These are phyloP conservation scores for Solanum etuberosum DNA, from an alignment of 257 asterid species.

Conservation along the genomic window DNA sequence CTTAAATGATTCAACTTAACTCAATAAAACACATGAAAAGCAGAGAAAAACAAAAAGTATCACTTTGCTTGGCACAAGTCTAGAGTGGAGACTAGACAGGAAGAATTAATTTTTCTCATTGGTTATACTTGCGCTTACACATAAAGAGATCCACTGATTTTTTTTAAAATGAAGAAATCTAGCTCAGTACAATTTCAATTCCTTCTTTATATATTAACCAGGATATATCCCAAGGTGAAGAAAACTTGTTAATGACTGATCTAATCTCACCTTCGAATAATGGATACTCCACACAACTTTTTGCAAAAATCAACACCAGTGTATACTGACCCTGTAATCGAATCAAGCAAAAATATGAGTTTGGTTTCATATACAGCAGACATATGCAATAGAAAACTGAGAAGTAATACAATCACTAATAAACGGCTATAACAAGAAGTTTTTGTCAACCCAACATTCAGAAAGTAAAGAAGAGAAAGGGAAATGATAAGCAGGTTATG, in stretches of 20 bases:
- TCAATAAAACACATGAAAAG: background rate
- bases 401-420: background rate
- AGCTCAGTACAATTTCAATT: background rate
- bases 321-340: slow-evolving; percentile 64
- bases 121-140: background rate
- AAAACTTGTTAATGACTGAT: background rate
- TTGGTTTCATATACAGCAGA: background rate
- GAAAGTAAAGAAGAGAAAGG: background rate
- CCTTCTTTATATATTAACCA: background rate
- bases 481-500: background rate
- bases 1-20: background rate
- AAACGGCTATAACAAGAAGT: background rate
- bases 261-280: slow-evolving; percentile 73
- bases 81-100: background rate
- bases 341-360: slow-evolving; percentile 5
- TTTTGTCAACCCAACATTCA: background rate
- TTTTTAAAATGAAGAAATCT: background rate
- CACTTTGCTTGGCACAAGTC: background rate
- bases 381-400: background rate
- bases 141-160: background rate
- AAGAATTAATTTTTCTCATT: background rate
- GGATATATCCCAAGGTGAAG: background rate
- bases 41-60: background rate
- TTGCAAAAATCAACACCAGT: slow-evolving; percentile 99
- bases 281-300: slow-evolving; percentile 97